Evolutionary conservation across 768 basidiomycete genomes (phyloP), one percentile per base, ranked within the genome.

Genomic region (Auricularia heimuer): DNA sequence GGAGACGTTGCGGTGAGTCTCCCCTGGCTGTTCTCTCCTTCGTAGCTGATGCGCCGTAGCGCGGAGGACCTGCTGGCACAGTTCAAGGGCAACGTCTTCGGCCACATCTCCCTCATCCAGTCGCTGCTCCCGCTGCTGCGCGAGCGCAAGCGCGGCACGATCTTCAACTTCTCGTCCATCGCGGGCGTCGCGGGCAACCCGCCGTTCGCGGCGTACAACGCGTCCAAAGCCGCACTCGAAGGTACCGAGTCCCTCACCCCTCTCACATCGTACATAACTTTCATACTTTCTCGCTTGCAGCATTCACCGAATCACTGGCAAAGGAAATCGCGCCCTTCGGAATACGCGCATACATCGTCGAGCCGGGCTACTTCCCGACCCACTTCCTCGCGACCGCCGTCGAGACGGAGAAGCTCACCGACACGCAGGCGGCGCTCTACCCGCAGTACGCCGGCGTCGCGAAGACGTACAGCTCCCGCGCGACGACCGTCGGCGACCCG

Each of bases 61-160:
- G 56, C 56, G 3, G 34, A 60, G 6, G 70, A 72, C 10, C 64
- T 71, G 35, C 69, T 70, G 44, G 63, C 58, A 16, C 65, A 72
- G 63, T 73, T 74, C 67, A 70, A 73, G 62, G 67, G 70, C 11
- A 71, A 71, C 64, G 65, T 74, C 44, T 74, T 72, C 58, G 71
- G 72, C 8, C 65, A 69, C 4, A 63, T 72, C 62, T 70, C 71
- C 3, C 66, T 74, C 62, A 71, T 69, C 11, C 71, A 74, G 61
- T 65, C 72, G 3, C 67, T 74, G 12, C 63, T 74, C 21, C 69
- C 73, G 6, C 63, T 69, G 24, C 66, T 74, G 62, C 71, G 73
- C 42, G 65, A 61, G 37, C 71, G 70, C 51, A 64, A 66, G 44
- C 64, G 71, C 16, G 73, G 72, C 4, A 69, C 71, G 62, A 71